phyloP scores from a whole-genome alignment of 2,329 filamentous ascomycete genomes.

The Metarhizium humberi region DNA sequence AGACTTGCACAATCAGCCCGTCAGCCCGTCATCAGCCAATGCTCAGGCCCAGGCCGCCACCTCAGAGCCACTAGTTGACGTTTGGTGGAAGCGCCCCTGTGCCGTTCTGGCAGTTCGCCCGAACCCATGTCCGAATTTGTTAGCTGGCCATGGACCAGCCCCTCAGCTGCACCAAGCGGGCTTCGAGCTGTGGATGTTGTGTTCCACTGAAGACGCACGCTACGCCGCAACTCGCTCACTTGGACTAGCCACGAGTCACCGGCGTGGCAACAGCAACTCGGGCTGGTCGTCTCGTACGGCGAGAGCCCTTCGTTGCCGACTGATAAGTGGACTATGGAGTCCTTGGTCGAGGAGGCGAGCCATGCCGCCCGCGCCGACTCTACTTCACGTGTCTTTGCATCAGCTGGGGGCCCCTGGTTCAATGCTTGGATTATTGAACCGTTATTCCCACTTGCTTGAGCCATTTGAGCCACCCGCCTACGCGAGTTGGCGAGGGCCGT shows the following conservation, averaged over 20 bases:
- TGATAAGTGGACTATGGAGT: too few species aligned
- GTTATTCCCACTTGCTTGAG: not conserved
- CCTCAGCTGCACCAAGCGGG: not conserved
- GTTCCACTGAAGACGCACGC: not conserved
- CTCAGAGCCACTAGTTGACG: not conserved
- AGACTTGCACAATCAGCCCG: too few species aligned
- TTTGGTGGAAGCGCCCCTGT: not conserved
- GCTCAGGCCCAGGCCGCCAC: not conserved
- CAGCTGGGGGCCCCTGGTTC: not conserved
- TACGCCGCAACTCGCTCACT: not conserved
- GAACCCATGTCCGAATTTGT: slow-evolving; percentile 7
- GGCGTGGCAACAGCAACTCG: too few species aligned
- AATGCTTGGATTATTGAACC: not conserved
- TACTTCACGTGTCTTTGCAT: too few species aligned
- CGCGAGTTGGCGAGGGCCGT: too few species aligned
- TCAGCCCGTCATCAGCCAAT: not conserved
- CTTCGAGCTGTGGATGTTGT: not conserved
- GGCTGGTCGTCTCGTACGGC: too few species aligned
- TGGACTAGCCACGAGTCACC: not conserved
- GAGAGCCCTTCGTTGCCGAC: too few species aligned
- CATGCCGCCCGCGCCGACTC: too few species aligned
- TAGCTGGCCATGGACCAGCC: not conserved
- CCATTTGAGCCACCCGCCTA: too few species aligned
- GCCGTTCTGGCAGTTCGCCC: slow-evolving; percentile 7
- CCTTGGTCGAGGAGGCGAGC: too few species aligned